phyloP scores from a whole-genome alignment of 345 rosid species.

The Iberis pinnata region DNA sequence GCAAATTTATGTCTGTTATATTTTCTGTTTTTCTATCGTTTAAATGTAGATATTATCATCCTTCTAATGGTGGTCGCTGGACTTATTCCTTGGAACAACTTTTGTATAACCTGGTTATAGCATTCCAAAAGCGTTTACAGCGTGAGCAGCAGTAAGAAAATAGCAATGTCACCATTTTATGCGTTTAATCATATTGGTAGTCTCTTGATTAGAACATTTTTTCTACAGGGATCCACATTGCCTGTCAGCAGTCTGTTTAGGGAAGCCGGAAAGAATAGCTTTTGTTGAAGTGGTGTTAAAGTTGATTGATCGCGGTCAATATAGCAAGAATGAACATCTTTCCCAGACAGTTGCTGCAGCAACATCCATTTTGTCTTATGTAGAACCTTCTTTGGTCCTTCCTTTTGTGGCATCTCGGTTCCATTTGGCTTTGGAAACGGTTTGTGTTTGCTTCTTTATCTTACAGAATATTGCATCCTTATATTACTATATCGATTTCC shows the following conservation, averaged over 20 bases:
- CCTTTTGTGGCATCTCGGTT: conserved; percentile 90
- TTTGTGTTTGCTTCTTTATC: conserved; percentile 24
- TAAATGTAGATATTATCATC: conserved; percentile 79
- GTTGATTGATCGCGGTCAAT: conserved; percentile 95
- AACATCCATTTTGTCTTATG: conserved; percentile 83
- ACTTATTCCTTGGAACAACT: conserved; percentile 89
- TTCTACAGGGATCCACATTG: conserved; percentile 47
- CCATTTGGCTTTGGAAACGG: conserved; percentile 98
- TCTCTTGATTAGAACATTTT: conserved; percentile 26
- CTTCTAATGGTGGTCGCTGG: conserved; percentile 99
- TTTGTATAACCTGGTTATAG: conserved; percentile 61
- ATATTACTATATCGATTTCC: neutral
- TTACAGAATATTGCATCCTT: conserved; percentile 6
- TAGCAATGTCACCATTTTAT: conserved; percentile 14
- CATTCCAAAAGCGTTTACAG: conserved; percentile 90
- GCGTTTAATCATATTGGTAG: conserved; percentile 26
- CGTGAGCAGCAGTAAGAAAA: conserved; percentile 74
- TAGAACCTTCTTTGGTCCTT: conserved; percentile 94
- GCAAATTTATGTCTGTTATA: conserved; percentile 5
- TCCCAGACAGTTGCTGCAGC: conserved; percentile 97
- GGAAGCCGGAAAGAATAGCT: conserved; percentile 60
- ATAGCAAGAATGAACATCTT: conserved; percentile 95
- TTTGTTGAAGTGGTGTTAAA: conserved; percentile 71
- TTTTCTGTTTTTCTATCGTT: conserved; percentile 20
- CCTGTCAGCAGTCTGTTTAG: conserved; percentile 42